Evolutionary conservation across 257 asterid species (phyloP), one percentile per base, ranked within the genome.

Genomic region (Nicotiana benthamiana): DNA sequence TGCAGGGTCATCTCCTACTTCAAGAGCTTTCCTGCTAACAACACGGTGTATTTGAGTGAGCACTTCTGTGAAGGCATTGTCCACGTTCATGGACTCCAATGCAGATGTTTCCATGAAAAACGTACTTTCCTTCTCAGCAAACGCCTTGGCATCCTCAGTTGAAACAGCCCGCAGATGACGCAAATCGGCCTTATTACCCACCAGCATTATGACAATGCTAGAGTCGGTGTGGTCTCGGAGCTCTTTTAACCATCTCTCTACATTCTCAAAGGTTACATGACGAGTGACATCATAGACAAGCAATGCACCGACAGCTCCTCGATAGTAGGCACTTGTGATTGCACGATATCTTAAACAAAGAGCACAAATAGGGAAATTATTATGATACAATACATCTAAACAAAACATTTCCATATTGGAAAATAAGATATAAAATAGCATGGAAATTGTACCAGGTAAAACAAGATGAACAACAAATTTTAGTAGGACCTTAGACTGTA

Each of bases 81-180:
- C 82, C 20, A 80, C 77, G 4, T 80, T 80, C 77, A 65, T 43
- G 22, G 62, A 65, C 75, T 80, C 82, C 27, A 80, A 67, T n/a
- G 82, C 64, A 0, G 82, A 80, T 8, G 82, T 80, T 65, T 80
- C 82, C 82, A 80, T 80, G 78, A 80, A 80, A 17, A 43, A 80
- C 6, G 82, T 65, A 22, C 53, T 80, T 54, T 80, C 82, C 51
- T 68, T 80, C 60, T 80, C 82, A 27, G 82, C 78, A 7, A 80
- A 80, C 30, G 54, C 36, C 28, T 46, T 54, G 56, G 64, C 77
- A 65, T 48, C 60, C 61, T 64, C 82, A 18, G 75, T 66, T 0
- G 59, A 20, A 64, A 78, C 81, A 34, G 81, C 81, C 9, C 81
- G 59, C 70, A 78, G 57, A 78, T 78, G 75, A 48, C 75, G 81